Percentiles rank a stretch among this genome's conserved stretches.
Evolutionary conservation across 345 rosid species (phyloP).

Genomic region (Turnera subulata): DNA sequence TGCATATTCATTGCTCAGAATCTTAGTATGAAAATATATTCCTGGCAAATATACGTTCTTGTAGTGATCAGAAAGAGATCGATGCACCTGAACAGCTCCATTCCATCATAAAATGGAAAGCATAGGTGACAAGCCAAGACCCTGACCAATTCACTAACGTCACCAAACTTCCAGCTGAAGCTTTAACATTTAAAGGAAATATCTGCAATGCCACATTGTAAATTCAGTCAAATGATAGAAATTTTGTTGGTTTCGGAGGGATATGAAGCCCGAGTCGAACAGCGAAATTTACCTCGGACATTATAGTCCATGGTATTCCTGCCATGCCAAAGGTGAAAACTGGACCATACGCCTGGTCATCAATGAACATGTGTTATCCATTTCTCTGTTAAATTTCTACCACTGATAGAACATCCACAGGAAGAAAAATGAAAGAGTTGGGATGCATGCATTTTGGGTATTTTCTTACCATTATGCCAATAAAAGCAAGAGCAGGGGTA

Average conservation of each 20-base stretch:
- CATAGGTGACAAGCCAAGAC: constrained; percentile 62
- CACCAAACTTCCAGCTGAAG: constrained; percentile 72
- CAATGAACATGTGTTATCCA: too few species aligned
- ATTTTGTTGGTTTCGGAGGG: neutral
- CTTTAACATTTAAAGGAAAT: constrained; percentile 72
- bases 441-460: neutral
- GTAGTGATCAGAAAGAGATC: too few species aligned
- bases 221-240: neutral
- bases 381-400: too few species aligned
- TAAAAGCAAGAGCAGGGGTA: constrained; percentile 22
- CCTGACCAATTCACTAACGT: constrained; percentile 69
- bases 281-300: constrained; percentile 60
- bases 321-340: constrained; percentile 40
- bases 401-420: too few species aligned
- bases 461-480: constrained; percentile 34
- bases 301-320: constrained; percentile 55
- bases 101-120: constrained; percentile 55
- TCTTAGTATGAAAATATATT: neutral
- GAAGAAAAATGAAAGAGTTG: neutral
- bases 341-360: constrained; percentile 30
- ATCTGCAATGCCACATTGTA: too few species aligned
- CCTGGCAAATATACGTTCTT: neutral
- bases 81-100: constrained; percentile 44
- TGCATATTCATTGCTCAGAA: neutral
- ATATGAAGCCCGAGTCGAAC: too few species aligned